phyloP scores from a whole-genome alignment of 1,139 yeast species.

The Pichia sp. region DNA sequence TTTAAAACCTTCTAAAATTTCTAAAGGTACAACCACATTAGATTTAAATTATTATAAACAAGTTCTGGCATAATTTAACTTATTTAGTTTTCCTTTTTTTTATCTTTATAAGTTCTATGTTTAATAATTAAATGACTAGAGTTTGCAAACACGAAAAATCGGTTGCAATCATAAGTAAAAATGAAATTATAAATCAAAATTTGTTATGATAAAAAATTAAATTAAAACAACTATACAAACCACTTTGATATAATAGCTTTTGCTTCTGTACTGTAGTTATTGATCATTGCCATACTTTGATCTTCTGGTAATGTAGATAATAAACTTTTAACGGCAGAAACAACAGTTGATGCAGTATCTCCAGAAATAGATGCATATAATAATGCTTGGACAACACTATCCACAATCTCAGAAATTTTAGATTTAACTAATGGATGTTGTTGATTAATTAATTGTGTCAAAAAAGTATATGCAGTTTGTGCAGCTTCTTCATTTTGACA shows the following conservation, averaged over 20 bases:
- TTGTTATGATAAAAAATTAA: too few relatives aligned
- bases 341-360: slow-evolving; percentile 59
- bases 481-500: slow-evolving; percentile 86
- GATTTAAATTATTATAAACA: slow-evolving; percentile 18
- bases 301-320: slow-evolving; percentile 47
- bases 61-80: slow-evolving; percentile 1
- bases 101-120: background rate
- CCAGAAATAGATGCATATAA: slow-evolving; percentile 64
- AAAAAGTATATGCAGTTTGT: slow-evolving; percentile 72
- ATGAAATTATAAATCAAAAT: background rate
- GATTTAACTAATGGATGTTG: slow-evolving; percentile 55
- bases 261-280: slow-evolving; percentile 56
- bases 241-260: slow-evolving; percentile 58
- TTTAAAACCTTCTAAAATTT: slow-evolving; percentile 28
- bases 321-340: slow-evolving; percentile 51
- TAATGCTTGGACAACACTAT: slow-evolving; percentile 72
- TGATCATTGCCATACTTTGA: slow-evolving; percentile 61
- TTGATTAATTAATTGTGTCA: slow-evolving; percentile 65
- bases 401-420: slow-evolving; percentile 56
- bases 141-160: too few relatives aligned
- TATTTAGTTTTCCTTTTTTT: background rate
- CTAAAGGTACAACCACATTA: slow-evolving; percentile 23
- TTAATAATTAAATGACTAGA: background rate
- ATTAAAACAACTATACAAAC: slow-evolving; percentile 35
- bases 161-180: too few relatives aligned